Evolutionary conservation across 495 filamentous ascomycete species (phyloP), one percentile per base, ranked within the genome.

Genomic region (Lasiosphaeria ovina): DNA sequence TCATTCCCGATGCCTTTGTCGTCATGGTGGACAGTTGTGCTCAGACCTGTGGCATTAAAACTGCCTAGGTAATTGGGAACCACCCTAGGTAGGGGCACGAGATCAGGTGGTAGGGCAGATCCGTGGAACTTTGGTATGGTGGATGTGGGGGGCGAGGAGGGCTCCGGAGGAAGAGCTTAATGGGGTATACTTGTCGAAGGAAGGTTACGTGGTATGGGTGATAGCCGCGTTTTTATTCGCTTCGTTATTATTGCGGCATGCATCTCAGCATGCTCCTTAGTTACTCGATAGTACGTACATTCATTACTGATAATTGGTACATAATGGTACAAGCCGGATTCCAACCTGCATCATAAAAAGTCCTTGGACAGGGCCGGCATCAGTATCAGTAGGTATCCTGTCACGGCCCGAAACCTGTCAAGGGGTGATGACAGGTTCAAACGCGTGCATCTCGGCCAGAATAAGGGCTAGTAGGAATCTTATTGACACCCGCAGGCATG

Each of bases 1-100:
- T 62, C 32, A 79, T 84, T 34, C 81, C 80, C 35, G 67, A 67
- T 6, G 76, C 70, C 56, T 68, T 84, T 40, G 79, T 80, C 0
- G 62, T 73, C 9, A 76, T 76, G 36, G 74, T 80, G 6, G 74
- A 83, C 51, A 66, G 66, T 51, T 84, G 81, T 66, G 64, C 81
- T 59, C 57, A 69, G 59, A 65, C 62, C 24, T 80, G 77, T 59
- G 62, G 62, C 1, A 74, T 76, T 35, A 51, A 12, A 3, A 62
- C 47, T 40, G 47, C 52, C 33, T 57, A 42, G 38, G 14, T 42
- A 3, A 42, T 42, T 42, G 38, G 38, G 3, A 42, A 42, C 38
- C 3, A 42, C 38, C 38, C 38, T 42, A 42, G 38, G 38, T 42
- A 42, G 38, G 38, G 38, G 38, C 38, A 42, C 1, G 38, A 2